Conservation (phyloP, 1,284 basidiomycete species). For the Polyporus tsugae region DNA sequence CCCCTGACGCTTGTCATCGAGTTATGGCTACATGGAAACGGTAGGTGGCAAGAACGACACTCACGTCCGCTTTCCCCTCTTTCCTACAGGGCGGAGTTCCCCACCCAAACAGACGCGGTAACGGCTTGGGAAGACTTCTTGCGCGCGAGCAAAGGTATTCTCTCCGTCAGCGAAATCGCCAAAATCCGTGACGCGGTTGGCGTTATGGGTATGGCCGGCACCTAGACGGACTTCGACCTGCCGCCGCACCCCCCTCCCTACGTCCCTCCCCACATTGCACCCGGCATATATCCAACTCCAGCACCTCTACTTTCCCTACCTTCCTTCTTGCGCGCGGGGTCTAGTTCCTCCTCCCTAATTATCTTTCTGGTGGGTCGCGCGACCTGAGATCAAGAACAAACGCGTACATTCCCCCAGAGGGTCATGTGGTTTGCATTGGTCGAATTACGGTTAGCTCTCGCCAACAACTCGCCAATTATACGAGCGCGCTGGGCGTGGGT, state of each 20-base stretch:
- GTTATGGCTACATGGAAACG: neutral
- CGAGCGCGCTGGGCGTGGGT: neutral
- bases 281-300: neutral
- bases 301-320: neutral
- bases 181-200: conserved; percentile 81
- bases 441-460: neutral
- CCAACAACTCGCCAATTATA: neutral
- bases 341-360: neutral
- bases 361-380: neutral
- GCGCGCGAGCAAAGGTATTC: conserved; percentile 70
- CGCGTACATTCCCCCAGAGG: neutral
- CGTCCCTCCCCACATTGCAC: neutral
- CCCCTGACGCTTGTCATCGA: neutral
- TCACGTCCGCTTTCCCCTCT: conserved; percentile 10
- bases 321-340: neutral
- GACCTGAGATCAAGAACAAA: neutral
- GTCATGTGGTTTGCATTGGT: neutral
- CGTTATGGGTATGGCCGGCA: conserved; percentile 82
- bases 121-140: conserved; percentile 81
- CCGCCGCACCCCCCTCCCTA: neutral
- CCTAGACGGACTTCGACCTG: conserved; percentile 41
- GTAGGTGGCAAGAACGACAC: neutral
- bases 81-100: conserved; percentile 61
- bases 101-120: conserved; percentile 59
- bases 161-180: conserved; percentile 79